These are phyloP conservation scores for Salix viminalis DNA, from an alignment of 345 rosid genomes.

Conservation along the genomic window DNA sequence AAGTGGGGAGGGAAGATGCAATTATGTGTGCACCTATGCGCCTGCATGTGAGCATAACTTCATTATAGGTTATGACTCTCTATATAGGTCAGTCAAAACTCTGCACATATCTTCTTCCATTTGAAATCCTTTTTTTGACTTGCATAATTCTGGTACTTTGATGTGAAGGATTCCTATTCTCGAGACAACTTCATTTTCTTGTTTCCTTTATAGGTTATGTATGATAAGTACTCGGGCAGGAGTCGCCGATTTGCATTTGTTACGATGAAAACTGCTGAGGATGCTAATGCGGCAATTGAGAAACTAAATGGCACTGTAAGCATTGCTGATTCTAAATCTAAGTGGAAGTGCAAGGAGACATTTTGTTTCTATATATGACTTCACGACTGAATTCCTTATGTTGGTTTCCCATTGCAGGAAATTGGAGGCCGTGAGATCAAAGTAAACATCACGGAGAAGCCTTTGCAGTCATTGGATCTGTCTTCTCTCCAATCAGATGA, in stretches of 20 bases:
- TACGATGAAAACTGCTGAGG: constrained; percentile 77
- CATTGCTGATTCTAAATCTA: background rate
- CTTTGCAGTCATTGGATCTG: constrained; percentile 42
- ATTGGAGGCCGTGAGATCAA: constrained; percentile 79
- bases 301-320: constrained; percentile 80
- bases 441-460: constrained; percentile 82
- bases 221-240: constrained; percentile 69
- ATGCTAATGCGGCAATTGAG: constrained; percentile 73
- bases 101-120: background rate
- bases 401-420: constrained; percentile 35
- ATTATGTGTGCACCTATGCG: background rate
- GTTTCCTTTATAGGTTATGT: constrained; percentile 52
- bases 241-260: constrained; percentile 88
- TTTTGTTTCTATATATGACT: background rate
- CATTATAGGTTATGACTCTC: background rate
- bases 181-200: background rate
- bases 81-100: background rate
- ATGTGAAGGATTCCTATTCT: background rate
- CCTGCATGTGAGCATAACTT: background rate
- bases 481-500: constrained; percentile 62
- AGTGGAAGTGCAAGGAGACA: background rate
- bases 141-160: background rate
- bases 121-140: background rate
- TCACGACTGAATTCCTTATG: background rate
- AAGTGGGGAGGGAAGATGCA: background rate